These are phyloP conservation scores for Aspergillus chevalieri DNA, from an alignment of 2,329 filamentous ascomycete species.

Conservation along the genomic window DNA sequence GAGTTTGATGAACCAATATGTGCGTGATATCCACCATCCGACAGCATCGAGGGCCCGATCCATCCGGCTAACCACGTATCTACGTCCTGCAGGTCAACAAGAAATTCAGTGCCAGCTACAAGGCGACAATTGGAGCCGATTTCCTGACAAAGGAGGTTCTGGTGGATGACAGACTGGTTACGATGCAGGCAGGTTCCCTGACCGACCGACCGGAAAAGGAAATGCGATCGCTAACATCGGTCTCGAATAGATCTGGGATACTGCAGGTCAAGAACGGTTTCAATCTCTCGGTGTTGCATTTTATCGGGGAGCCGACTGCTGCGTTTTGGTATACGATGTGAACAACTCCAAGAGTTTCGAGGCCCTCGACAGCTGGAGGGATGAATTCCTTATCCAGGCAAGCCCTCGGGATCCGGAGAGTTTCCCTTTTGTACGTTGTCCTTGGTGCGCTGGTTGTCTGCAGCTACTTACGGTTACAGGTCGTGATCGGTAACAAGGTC, in stretches of 20 bases:
- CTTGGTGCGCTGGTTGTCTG: background rate
- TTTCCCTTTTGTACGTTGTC: conserved; percentile 82
- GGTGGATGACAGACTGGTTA: conserved; percentile 93
- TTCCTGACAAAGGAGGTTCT: conserved; percentile 97
- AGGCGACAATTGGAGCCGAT: conserved; percentile 97
- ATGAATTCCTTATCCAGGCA: conserved; percentile 96
- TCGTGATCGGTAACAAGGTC: conserved; percentile 97
- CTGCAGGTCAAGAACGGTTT: conserved; percentile 93
- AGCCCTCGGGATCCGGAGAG: conserved; percentile 93
- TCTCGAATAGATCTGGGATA: conserved; percentile 78
- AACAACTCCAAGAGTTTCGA: conserved; percentile 99
- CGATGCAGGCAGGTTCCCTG: conserved; percentile 71
- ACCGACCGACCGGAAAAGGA: background rate
- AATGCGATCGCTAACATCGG: conserved; percentile 4
- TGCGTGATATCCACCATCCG: conserved; percentile 46
- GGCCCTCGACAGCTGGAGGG: conserved; percentile 94
- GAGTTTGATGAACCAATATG: conserved; percentile 99
- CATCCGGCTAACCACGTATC: conserved; percentile 10
- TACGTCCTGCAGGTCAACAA: conserved; percentile 76
- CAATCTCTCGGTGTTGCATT: conserved; percentile 96
- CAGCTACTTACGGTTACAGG: conserved; percentile 43
- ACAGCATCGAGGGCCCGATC: conserved; percentile 1
- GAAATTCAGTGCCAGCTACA: conserved; percentile 99
- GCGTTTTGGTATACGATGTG: conserved; percentile 94
- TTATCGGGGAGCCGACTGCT: conserved; percentile 96